These are phyloP conservation scores for Luvunga scandens DNA, from an alignment of 345 rosid species.

Conservation along the genomic window DNA sequence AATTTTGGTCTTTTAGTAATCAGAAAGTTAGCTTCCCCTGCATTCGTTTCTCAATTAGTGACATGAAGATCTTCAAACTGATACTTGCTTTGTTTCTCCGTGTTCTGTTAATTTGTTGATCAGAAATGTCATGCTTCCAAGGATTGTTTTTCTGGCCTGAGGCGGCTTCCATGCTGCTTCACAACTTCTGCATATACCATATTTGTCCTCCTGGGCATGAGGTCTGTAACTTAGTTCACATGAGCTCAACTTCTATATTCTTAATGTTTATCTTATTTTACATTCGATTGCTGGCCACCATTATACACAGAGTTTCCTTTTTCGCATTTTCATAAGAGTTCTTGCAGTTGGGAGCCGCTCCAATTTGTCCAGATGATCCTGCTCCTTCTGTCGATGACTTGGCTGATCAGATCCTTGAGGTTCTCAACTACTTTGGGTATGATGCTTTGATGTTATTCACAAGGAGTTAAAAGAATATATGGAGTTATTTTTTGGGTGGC, in stretches of 20 bases:
- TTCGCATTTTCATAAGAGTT: conserved; percentile 64
- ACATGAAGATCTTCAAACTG: background rate
- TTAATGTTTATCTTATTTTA: background rate
- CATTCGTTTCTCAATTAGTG: background rate
- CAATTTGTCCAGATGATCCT: conserved; percentile 52
- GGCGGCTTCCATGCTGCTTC: conserved; percentile 81
- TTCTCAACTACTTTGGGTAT: conserved; percentile 84
- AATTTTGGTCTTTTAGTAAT: background rate
- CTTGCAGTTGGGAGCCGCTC: conserved; percentile 94
- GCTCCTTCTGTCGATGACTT: conserved; percentile 69
- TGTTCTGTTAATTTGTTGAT: conserved; percentile 8
- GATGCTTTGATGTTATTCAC: conserved; percentile 1
- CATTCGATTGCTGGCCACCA: conserved; percentile 7
- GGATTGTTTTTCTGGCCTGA: conserved; percentile 93
- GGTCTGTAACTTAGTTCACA: conserved; percentile 53
- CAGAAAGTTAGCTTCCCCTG: background rate
- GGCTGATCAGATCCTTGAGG: conserved; percentile 89
- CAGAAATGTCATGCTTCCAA: conserved; percentile 95
- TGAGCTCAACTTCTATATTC: conserved; percentile 12
- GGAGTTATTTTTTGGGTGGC: background rate
- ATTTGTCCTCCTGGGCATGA: conserved; percentile 98
- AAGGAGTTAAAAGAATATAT: too few relatives aligned
- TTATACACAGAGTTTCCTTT: conserved; percentile 40
- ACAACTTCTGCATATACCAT: conserved; percentile 95
- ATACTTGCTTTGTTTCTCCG: background rate